phyloP scores from a whole-genome alignment of 1,284 basidiomycete genomes.

The Fistulina hepatica region DNA sequence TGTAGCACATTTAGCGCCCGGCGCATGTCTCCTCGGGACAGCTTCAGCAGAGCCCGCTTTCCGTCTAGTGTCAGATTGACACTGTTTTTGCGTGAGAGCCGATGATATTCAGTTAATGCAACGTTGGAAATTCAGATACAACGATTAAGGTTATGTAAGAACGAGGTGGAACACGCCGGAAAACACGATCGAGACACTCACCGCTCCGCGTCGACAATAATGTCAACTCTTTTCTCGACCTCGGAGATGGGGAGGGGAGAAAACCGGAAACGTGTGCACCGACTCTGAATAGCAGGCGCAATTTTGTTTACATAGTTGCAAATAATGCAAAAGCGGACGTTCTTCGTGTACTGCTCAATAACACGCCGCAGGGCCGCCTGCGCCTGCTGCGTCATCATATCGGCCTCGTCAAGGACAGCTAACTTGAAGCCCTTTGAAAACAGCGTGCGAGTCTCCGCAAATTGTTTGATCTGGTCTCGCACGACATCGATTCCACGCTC shows the following conservation, averaged over 20 bases:
- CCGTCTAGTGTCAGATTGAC: slow-evolving; percentile 84
- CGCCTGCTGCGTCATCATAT: slow-evolving; percentile 99
- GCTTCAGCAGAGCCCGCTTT: slow-evolving; percentile 79
- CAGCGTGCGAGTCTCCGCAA: slow-evolving; percentile 91
- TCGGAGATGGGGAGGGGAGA: slow-evolving; percentile 85
- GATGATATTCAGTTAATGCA: too few relatives aligned
- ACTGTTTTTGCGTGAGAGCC: slow-evolving; percentile 29
- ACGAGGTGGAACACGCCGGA: background rate
- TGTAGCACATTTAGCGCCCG: slow-evolving; percentile 93
- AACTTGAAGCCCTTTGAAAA: slow-evolving; percentile 85
- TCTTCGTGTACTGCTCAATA: slow-evolving; percentile 98
- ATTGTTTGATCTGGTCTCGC: slow-evolving; percentile 97
- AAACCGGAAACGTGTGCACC: slow-evolving; percentile 96
- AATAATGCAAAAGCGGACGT: slow-evolving; percentile 98
- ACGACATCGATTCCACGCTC: slow-evolving; percentile 98
- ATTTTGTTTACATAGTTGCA: slow-evolving; percentile 99
- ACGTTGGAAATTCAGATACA: background rate
- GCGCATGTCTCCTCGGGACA: slow-evolving; percentile 97
- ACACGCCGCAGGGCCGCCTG: slow-evolving; percentile 94
- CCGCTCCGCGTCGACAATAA: slow-evolving; percentile 82
- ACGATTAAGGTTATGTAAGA: slow-evolving; percentile 3
- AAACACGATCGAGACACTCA: slow-evolving; percentile 27
- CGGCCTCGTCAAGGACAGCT: slow-evolving; percentile 95
- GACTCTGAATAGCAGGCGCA: slow-evolving; percentile 94
- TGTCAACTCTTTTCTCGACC: slow-evolving; percentile 73